Base-by-base conservation (phyloP, 2,329 filamentous ascomycete genomes). In the Rhinocladiella mackenziei region DNA sequence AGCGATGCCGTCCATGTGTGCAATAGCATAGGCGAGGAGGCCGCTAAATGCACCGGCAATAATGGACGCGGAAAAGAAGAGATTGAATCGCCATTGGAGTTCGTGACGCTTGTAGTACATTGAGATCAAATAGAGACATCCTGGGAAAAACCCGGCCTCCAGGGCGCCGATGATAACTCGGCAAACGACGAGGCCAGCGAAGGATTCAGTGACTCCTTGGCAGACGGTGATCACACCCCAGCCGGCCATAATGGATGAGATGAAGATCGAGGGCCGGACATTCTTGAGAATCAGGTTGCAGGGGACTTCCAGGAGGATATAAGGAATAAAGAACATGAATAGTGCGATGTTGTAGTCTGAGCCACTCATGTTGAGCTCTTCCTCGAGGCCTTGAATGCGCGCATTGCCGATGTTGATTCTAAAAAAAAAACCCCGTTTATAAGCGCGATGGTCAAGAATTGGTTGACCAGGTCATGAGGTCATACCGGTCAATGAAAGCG, bases 341-440 rank as follows among this genome's bases (percentile, higher is more conserved):
- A 57, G 39, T 17, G 56, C 56, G 39, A 59, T 57, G 39, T 57
- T 57, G 50, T 57, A 59, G 65, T 73, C 39, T 66, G 62, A 38
- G 64, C 64, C 13, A 59, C 61, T 60, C 69, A 74, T 70, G 34
- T 63, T 48, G 31, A 74, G 59, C 37, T 70, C 64, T 33, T 57
- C 56, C 50, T 71, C 66, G 9, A 74, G 54, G 3, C 69, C 69
- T 38, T 69, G 62, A 10, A 72, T 60, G 3, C 69, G 62, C 1
- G 70, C 71, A 57, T 74, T 73, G 19, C 68, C 70, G 40, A 73
- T 72, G 48, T 69, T 69, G 55, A 68, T 65, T n/a, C 70, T 62
- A 49, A 11, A 17, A 31, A 15, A 38, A 13, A 2, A 28, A 20
- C 11, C 9, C 8, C 23, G 22, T 34, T 26, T 37, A 28, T 26